These are phyloP conservation scores for Plicaturopsis crispa DNA, from an alignment of 768 basidiomycete genomes.

Conservation along the genomic window DNA sequence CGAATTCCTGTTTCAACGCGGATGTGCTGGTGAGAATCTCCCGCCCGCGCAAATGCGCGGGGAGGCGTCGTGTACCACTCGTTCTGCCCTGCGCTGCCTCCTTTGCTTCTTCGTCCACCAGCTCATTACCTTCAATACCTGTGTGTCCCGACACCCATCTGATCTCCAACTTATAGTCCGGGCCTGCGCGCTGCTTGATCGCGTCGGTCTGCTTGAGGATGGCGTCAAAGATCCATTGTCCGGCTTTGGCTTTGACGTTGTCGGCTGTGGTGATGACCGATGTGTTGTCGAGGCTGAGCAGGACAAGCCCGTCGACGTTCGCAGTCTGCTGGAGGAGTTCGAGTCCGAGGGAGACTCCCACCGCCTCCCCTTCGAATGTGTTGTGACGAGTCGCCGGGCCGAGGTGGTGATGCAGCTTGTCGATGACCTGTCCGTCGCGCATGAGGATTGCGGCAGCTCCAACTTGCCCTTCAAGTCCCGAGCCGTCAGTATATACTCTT, in stretches of 20 bases:
- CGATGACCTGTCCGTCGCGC: not conserved
- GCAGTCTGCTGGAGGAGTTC: conserved; percentile 3
- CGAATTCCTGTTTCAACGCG: conserved; percentile 1
- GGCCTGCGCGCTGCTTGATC: not conserved
- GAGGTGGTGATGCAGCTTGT: conserved; percentile 1
- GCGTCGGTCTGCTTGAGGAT: conserved; percentile 4
- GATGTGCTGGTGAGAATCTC: conserved; percentile 1
- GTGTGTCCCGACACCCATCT: conserved; percentile 14
- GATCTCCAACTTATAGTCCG: conserved; percentile 1
- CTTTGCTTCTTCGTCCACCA: conserved; percentile 18
- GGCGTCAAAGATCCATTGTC: conserved; percentile 7
- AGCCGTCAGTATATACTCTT: conserved; percentile 13
- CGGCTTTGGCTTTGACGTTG: conserved; percentile 2
- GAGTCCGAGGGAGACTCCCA: conserved; percentile 8
- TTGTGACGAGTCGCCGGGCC: conserved; percentile 10
- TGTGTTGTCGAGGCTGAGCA: conserved; percentile 10
- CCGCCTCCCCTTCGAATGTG: conserved; percentile 11
- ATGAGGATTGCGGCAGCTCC: conserved; percentile 10
- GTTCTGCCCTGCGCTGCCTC: conserved; percentile 6
- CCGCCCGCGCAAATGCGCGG: not conserved
- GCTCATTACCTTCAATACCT: conserved; percentile 11
- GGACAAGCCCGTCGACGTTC: not conserved
- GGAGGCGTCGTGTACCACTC: not conserved
- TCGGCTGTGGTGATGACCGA: conserved; percentile 6
- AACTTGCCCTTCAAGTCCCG: conserved; percentile 7